Evolutionary conservation across 73 alveolate genomes (phyloP).

Genomic region (Tetrahymena thermophila): DNA sequence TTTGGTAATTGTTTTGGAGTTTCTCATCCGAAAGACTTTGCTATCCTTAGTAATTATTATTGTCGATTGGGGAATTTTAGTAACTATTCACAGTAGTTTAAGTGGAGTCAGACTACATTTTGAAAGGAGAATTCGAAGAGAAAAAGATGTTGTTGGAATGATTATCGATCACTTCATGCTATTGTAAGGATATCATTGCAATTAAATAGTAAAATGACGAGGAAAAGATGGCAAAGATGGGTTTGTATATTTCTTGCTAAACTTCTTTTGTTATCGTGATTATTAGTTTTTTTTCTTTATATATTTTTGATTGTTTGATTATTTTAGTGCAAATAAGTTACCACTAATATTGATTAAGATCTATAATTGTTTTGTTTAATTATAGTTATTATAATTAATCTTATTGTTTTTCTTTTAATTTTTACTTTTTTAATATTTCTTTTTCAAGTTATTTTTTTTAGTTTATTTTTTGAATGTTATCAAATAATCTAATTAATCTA

Average conservation of each 20-base stretch:
- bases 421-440: background rate
- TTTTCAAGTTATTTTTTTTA: background rate
- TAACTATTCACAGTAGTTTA: background rate
- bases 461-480: background rate
- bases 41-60: background rate
- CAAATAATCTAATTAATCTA: background rate
- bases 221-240: background rate
- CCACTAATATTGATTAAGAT: background rate
- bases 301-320: background rate
- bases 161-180: background rate
- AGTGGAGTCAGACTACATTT: background rate
- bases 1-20: background rate
- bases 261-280: background rate
- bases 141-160: background rate
- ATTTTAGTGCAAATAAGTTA: background rate
- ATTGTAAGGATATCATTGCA: background rate
- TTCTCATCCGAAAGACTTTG: background rate
- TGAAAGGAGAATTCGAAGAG: background rate
- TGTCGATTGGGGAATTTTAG: background rate
- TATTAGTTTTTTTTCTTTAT: background rate
- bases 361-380: background rate
- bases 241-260: background rate
- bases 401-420: background rate
- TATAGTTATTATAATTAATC: background rate
- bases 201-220: background rate